These are phyloP conservation scores for Aspergillus steynii DNA, from an alignment of 495 filamentous ascomycete species.

Conservation along the genomic window DNA sequence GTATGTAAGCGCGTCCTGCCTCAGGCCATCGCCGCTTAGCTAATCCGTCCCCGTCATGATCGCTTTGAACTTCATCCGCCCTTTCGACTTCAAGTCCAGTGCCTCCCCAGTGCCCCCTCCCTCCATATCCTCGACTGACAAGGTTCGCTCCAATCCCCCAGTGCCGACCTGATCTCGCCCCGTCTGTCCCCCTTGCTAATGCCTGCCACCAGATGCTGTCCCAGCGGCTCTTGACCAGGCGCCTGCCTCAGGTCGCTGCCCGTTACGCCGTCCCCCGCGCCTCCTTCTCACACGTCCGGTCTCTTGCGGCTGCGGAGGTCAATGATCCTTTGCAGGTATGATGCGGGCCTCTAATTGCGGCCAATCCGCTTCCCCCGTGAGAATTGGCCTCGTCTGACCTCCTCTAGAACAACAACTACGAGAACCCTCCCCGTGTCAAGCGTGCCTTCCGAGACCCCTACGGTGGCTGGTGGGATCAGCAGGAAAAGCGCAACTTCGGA, in stretches of 20 bases:
- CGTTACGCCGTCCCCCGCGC: conserved; percentile 55
- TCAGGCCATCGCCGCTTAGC: conserved; percentile 30
- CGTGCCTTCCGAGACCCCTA: conserved; percentile 90
- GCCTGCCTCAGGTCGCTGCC: conserved; percentile 45
- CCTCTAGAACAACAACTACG: conserved; percentile 83
- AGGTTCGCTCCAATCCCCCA: conserved; percentile 24
- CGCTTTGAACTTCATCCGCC: conserved; percentile 26
- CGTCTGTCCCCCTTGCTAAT: conserved; percentile 18
- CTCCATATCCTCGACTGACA: conserved; percentile 31
- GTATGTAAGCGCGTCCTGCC: conserved; percentile 34
- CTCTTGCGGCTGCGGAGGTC: conserved; percentile 55
- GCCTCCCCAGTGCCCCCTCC: conserved; percentile 16
- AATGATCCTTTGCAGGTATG: conserved; percentile 79
- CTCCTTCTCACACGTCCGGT: conserved; percentile 52
- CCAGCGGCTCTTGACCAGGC: conserved; percentile 55
- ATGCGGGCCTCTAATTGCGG: conserved; percentile 10
- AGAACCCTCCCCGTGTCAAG: conserved; percentile 82
- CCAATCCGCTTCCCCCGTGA: not conserved
- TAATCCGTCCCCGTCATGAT: conserved; percentile 33
- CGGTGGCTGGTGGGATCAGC: conserved; percentile 95
- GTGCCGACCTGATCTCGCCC: not conserved
- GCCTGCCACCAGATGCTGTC: conserved; percentile 60
- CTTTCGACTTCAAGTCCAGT: conserved; percentile 20
- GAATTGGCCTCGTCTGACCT: conserved; percentile 19
- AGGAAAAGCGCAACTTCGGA: conserved; percentile 93